Conservation (phyloP, 108 stramenopile species). For the Nitzschia sp. region DNA sequence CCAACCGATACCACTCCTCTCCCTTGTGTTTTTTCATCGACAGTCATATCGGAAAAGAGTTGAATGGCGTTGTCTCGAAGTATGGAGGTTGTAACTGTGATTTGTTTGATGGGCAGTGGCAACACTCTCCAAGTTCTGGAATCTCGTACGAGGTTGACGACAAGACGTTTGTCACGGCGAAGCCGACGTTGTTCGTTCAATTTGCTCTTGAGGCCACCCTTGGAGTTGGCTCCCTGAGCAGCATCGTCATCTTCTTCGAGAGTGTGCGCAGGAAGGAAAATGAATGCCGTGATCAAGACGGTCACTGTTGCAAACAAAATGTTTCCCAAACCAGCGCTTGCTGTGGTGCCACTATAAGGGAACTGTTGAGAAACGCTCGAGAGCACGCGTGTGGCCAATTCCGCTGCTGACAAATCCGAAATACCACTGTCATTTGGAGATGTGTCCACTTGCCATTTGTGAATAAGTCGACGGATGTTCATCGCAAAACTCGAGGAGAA, state of each 20-base stretch:
- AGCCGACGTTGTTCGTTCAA: conserved; percentile 32
- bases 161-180: conserved; percentile 66
- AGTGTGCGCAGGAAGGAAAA: conserved; percentile 66
- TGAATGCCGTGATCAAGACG: conserved; percentile 65
- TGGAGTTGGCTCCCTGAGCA: background rate
- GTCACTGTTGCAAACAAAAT: conserved; percentile 67
- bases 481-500: conserved; percentile 27
- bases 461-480: conserved; percentile 19
- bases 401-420: background rate
- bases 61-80: conserved; percentile 34
- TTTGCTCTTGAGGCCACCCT: conserved; percentile 32
- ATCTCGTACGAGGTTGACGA: conserved; percentile 41
- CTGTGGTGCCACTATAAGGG: conserved; percentile 65
- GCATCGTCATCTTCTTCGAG: conserved; percentile 41
- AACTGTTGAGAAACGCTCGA: conserved; percentile 31
- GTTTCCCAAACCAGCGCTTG: conserved; percentile 67
- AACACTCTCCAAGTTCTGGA: conserved; percentile 60
- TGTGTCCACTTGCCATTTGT: conserved; percentile 19
- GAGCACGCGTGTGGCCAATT: conserved; percentile 10
- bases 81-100: background rate
- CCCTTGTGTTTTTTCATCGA: conserved; percentile 44
- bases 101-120: conserved; percentile 57
- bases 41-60: conserved; percentile 28
- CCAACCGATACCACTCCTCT: conserved; percentile 37
- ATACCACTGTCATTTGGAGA: background rate